A percentile compares a stretch with the other conserved stretches of the same genome.
Conservation (phyloP, 805 yeast genomes). For the Starmerella vaccinii region DNA sequence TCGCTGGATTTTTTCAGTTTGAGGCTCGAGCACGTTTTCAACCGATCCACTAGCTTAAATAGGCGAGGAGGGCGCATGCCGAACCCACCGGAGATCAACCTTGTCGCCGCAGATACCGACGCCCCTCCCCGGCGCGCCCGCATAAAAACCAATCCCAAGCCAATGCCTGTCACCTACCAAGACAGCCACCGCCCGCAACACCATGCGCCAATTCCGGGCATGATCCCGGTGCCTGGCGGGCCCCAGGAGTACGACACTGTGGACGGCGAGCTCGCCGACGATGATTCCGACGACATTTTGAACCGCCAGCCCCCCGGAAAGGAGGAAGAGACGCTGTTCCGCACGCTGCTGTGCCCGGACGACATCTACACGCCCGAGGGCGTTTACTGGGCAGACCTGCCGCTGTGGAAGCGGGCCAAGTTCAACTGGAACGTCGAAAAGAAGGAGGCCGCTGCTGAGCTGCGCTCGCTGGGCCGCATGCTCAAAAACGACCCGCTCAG, state of each 20-base stretch:
- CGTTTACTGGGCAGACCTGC: conserved; percentile 35
- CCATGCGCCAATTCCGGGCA: conserved; percentile 32
- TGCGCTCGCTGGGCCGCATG: conserved; percentile 23
- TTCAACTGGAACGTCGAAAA: conserved; percentile 28
- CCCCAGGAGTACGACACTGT: conserved; percentile 34
- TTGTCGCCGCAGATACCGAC: neutral
- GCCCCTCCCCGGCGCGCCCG: neutral
- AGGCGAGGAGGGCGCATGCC: neutral
- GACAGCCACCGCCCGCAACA: conserved; percentile 13
- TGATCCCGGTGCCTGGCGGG: conserved; percentile 34
- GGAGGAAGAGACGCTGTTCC: conserved; percentile 31
- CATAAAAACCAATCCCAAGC: neutral
- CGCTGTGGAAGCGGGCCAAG: conserved; percentile 23
- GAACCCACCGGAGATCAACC: neutral
- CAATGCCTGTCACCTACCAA: neutral
- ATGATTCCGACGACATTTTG: conserved; percentile 20
- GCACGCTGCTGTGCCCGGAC: conserved; percentile 29
- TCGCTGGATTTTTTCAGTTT: neutral
- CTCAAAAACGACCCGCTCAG: conserved; percentile 30
- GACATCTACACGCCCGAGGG: conserved; percentile 31
- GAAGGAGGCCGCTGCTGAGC: conserved; percentile 28
- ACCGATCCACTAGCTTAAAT: neutral
- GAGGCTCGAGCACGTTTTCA: neutral
- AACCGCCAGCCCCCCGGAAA: conserved; percentile 25
- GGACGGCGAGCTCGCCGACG: conserved; percentile 28